Evolutionary conservation across 1,284 basidiomycete species (phyloP).

Genomic region (Boletus calvinii): DNA sequence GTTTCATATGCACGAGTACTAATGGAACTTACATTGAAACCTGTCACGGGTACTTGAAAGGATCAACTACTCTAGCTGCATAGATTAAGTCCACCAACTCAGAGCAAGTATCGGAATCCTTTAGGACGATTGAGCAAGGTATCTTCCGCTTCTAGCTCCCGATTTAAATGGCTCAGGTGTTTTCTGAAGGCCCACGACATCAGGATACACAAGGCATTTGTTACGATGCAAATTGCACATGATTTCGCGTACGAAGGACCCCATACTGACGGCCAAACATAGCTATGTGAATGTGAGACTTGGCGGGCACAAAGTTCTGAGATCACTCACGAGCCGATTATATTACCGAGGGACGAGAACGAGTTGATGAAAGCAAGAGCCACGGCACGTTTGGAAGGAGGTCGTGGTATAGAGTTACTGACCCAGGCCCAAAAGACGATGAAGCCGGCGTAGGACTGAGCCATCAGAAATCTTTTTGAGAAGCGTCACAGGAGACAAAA

Average conservation of each 20-base stretch:
- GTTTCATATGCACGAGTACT: background rate
- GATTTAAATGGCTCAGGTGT: conserved; percentile 49
- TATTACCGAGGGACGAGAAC: conserved; percentile 72
- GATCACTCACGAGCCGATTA: conserved; percentile 66
- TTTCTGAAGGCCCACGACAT: conserved; percentile 56
- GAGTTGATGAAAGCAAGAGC: conserved; percentile 74
- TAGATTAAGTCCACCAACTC: background rate
- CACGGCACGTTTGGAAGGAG: conserved; percentile 75
- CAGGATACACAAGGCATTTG: conserved; percentile 44
- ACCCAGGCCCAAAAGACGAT: conserved; percentile 73
- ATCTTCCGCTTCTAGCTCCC: conserved; percentile 43
- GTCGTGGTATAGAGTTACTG: conserved; percentile 63
- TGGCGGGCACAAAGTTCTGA: conserved; percentile 7
- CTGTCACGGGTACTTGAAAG: background rate
- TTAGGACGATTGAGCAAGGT: conserved; percentile 38
- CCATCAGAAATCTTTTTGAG: conserved; percentile 67
- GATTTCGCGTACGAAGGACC: conserved; percentile 39
- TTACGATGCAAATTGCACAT: conserved; percentile 52
- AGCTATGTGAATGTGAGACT: conserved; percentile 32
- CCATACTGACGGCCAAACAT: conserved; percentile 43
- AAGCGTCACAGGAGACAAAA: background rate
- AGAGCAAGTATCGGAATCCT: conserved; percentile 51
- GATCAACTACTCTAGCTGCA: background rate
- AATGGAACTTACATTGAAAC: background rate
- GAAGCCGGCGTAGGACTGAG: conserved; percentile 70